These are phyloP conservation scores for Adansonia gregorii DNA, from an alignment of 441 rosid species.

Conservation along the genomic window DNA sequence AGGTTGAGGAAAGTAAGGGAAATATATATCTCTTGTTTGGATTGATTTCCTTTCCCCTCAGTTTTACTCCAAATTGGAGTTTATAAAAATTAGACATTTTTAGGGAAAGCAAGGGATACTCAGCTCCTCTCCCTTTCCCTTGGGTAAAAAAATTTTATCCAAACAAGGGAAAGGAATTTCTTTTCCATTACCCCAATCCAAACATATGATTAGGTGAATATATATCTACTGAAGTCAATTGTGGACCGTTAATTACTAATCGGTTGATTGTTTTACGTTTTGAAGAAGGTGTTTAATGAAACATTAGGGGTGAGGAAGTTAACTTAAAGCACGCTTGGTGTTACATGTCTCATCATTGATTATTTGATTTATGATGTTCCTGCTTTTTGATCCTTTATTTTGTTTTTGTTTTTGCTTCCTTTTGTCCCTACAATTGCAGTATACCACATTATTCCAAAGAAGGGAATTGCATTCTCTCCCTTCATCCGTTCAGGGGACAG, in stretches of 20 bases:
- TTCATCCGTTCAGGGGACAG: slow-evolving; percentile 69
- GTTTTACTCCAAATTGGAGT: no score
- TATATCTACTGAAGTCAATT: background rate
- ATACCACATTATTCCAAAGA: slow-evolving; percentile 67
- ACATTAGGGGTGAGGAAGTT: background rate
- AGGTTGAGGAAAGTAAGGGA: no score
- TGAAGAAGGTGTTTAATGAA: background rate
- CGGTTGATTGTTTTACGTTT: slow-evolving; percentile 5
- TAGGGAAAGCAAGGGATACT: no score
- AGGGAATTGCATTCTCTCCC: slow-evolving; percentile 68
- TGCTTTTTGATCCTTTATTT: background rate
- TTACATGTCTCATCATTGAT: slow-evolving; percentile 3
- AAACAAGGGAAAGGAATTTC: no score
- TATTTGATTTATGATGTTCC: slow-evolving; percentile 24
- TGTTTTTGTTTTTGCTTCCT: background rate
- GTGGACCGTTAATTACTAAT: background rate
- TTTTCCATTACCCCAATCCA: no score
- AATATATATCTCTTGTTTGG: no score
- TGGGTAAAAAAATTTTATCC: no score
- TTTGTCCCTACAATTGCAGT: slow-evolving; percentile 48
- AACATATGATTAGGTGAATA: background rate
- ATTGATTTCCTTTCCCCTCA: no score
- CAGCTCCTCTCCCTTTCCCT: no score
- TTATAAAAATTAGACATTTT: no score
- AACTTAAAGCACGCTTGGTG: slow-evolving; percentile 14